phyloP scores from a whole-genome alignment of 2,329 filamentous ascomycete genomes.

The Curvularia verruculosa region DNA sequence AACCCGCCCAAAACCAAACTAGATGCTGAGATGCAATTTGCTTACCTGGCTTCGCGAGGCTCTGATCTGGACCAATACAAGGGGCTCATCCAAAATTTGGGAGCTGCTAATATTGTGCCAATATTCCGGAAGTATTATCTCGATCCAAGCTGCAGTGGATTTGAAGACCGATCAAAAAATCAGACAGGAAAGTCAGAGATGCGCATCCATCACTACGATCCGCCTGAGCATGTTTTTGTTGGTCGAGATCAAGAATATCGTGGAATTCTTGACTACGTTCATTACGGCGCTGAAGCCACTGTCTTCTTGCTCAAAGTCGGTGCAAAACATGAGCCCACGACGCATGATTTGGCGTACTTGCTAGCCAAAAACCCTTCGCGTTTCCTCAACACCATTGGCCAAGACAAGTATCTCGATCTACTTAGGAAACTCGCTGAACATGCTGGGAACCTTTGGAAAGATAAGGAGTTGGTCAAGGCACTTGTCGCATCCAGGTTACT shows the following conservation, averaged over 20 bases:
- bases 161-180: constrained; percentile 40
- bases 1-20: constrained; percentile 71
- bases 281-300: constrained; percentile 88
- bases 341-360: constrained; percentile 80
- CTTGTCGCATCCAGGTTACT: constrained; percentile 80
- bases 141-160: constrained; percentile 38
- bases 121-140: constrained; percentile 45
- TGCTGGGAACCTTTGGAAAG: constrained; percentile 70
- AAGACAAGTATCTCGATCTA: constrained; percentile 85
- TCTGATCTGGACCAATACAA: constrained; percentile 66
- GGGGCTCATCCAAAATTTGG: constrained; percentile 32
- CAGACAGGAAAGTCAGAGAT: constrained; percentile 43
- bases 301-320: constrained; percentile 86
- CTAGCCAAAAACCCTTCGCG: constrained; percentile 83
- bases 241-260: constrained; percentile 75
- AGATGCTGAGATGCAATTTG: constrained; percentile 75
- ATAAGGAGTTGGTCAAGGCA: constrained; percentile 76
- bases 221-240: constrained; percentile 79
- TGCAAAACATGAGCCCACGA: constrained; percentile 89
- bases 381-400: constrained; percentile 78
- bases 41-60: constrained; percentile 80
- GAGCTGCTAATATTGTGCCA: constrained; percentile 47
- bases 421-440: constrained; percentile 81
- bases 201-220: constrained; percentile 61
- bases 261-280: constrained; percentile 95